These are phyloP conservation scores for Cupressus sempervirens DNA, from an alignment of 75 land plant species.

Conservation along the genomic window DNA sequence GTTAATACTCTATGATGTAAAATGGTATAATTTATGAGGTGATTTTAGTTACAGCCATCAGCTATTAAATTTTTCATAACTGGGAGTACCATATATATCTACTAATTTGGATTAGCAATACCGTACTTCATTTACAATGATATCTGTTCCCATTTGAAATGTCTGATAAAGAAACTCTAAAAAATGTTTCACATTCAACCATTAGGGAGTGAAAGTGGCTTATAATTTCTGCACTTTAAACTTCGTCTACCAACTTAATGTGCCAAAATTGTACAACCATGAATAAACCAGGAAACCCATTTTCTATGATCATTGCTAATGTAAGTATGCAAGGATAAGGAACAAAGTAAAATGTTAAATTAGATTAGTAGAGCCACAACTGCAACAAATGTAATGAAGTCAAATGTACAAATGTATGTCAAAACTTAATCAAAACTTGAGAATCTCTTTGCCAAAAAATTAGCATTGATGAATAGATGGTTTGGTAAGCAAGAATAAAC, in stretches of 20 bases:
- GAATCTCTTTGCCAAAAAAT: background rate
- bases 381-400: background rate
- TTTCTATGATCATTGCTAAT: background rate
- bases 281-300: background rate
- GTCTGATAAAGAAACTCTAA: too few species aligned
- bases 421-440: background rate
- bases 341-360: background rate
- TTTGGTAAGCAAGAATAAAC: background rate
- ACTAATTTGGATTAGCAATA: background rate
- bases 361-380: background rate
- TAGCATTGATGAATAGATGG: background rate
- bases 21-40: background rate
- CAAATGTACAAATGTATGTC: background rate
- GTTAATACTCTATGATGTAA: too few species aligned
- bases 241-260: background rate
- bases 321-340: background rate
- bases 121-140: background rate
- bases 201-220: background rate
- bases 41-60: background rate
- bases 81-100: background rate
- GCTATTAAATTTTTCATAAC: background rate
- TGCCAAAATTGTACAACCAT: background rate
- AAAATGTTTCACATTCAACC: background rate
- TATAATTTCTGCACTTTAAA: background rate
- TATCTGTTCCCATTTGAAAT: too few species aligned